Conservation (phyloP, 2,329 filamentous ascomycete genomes). For the Ophiostoma australiae region DNA sequence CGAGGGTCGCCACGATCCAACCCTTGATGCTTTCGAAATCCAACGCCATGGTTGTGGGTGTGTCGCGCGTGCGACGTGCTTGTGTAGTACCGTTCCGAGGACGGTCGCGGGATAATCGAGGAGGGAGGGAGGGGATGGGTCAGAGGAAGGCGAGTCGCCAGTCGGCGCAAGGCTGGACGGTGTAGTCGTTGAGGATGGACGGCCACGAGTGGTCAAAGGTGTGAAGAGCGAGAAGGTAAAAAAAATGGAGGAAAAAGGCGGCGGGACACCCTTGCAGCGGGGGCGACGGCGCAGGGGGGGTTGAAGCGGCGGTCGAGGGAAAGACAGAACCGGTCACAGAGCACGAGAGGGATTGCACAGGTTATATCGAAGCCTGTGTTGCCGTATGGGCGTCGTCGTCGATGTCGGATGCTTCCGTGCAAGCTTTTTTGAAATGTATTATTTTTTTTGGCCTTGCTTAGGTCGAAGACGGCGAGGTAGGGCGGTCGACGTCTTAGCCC, state of each 20-base stretch:
- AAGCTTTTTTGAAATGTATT: neutral
- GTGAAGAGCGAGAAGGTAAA: neutral
- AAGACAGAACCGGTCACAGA: conserved; percentile 4
- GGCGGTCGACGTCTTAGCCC: conserved; percentile 5
- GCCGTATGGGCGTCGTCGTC: neutral
- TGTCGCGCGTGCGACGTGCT: conserved; percentile 36
- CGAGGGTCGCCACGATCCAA: conserved; percentile 28
- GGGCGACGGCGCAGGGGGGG: conserved; percentile 10
- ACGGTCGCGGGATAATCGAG: neutral
- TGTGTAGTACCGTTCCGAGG: conserved; percentile 13
- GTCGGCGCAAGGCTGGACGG: conserved; percentile 1
- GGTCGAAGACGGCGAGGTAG: neutral
- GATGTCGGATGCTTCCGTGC: neutral
- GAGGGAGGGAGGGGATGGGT: neutral
- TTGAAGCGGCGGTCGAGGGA: neutral
- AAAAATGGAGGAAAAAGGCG: conserved; percentile 14
- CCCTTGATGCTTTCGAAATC: conserved; percentile 27
- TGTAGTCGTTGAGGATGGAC: neutral
- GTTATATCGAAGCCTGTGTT: neutral
- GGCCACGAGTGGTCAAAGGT: conserved; percentile 1
- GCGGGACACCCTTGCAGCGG: conserved; percentile 13
- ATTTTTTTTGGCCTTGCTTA: neutral
- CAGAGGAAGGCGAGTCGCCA: neutral
- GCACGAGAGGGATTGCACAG: neutral
- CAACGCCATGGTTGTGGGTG: conserved; percentile 44